phyloP scores from a whole-genome alignment of 2,329 filamentous ascomycete species.

The Calonectria henricotiae region DNA sequence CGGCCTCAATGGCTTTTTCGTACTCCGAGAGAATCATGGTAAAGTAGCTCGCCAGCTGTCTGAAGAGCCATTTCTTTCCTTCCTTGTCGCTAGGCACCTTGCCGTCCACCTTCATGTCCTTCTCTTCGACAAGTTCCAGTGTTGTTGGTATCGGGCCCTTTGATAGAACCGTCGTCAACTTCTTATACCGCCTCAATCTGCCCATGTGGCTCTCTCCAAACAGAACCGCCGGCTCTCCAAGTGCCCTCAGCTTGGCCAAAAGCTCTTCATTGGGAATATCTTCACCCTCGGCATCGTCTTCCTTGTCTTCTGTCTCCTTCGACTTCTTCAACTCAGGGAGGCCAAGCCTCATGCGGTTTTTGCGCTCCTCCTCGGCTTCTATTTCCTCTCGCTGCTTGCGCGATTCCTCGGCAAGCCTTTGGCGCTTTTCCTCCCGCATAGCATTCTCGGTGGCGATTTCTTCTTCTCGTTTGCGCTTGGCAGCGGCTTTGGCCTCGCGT shows the following conservation, averaged over 20 bases:
- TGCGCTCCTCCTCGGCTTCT: slow-evolving; percentile 81
- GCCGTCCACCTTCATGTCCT: slow-evolving; percentile 87
- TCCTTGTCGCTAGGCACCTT: slow-evolving; percentile 76
- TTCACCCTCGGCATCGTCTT: slow-evolving; percentile 63
- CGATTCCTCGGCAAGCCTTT: slow-evolving; percentile 86
- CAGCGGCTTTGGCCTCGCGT: slow-evolving; percentile 77
- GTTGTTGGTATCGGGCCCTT: slow-evolving; percentile 91
- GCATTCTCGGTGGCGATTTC: slow-evolving; percentile 82
- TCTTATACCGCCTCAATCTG: slow-evolving; percentile 80
- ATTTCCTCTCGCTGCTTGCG: slow-evolving; percentile 78
- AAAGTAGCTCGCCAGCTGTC: slow-evolving; percentile 95
- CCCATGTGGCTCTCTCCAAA: slow-evolving; percentile 87
- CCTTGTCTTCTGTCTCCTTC: slow-evolving; percentile 64
- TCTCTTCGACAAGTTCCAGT: slow-evolving; percentile 84
- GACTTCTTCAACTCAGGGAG: slow-evolving; percentile 77
- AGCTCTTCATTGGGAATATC: slow-evolving; percentile 83
- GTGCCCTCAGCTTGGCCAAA: slow-evolving; percentile 75
- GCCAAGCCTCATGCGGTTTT: slow-evolving; percentile 82
- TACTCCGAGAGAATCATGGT: slow-evolving; percentile 95
- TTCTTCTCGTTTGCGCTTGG: slow-evolving; percentile 92
- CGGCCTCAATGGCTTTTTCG: slow-evolving; percentile 82
- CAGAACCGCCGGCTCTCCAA: slow-evolving; percentile 81
- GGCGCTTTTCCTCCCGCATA: slow-evolving; percentile 85
- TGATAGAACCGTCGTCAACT: slow-evolving; percentile 75
- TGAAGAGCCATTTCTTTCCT: slow-evolving; percentile 81